Conservation (phyloP, 495 filamentous ascomycete species). For the Pseudevernia furfuracea region DNA sequence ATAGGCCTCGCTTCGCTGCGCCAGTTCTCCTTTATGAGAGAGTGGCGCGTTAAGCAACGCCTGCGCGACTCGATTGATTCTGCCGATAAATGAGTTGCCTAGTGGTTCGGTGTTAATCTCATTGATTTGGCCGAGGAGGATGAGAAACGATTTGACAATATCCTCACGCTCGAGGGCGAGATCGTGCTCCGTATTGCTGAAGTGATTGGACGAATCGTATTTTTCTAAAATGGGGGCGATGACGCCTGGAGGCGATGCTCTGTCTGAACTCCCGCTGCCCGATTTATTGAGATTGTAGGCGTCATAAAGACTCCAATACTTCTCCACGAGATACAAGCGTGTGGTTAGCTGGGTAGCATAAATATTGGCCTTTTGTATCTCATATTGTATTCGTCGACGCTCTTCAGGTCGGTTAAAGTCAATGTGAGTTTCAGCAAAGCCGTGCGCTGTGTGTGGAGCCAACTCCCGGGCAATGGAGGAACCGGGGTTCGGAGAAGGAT, state of each 20-base stretch:
- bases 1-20: slow-evolving; percentile 54
- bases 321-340: slow-evolving; percentile 73
- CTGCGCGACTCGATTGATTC: slow-evolving; percentile 68
- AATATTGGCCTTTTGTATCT: slow-evolving; percentile 81
- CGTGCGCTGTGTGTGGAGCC: background rate
- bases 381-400: slow-evolving; percentile 56
- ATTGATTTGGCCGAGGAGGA: slow-evolving; percentile 60
- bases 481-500: slow-evolving; percentile 19
- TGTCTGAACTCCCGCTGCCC: background rate
- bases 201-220: slow-evolving; percentile 38
- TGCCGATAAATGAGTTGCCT: slow-evolving; percentile 59
- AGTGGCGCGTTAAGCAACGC: slow-evolving; percentile 60
- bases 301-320: slow-evolving; percentile 62
- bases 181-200: slow-evolving; percentile 33
- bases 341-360: slow-evolving; percentile 67
- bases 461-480: slow-evolving; percentile 17
- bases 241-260: background rate
- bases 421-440: slow-evolving; percentile 10
- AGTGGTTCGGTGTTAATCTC: slow-evolving; percentile 80
- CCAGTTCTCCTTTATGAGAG: slow-evolving; percentile 47
- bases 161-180: slow-evolving; percentile 64
- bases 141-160: slow-evolving; percentile 66
- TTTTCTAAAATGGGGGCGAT: slow-evolving; percentile 22
- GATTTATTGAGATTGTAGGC: slow-evolving; percentile 30
- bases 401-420: slow-evolving; percentile 32